Base-by-base conservation (phyloP, 306 rosid genomes). In the Ochetophila trinervis region DNA sequence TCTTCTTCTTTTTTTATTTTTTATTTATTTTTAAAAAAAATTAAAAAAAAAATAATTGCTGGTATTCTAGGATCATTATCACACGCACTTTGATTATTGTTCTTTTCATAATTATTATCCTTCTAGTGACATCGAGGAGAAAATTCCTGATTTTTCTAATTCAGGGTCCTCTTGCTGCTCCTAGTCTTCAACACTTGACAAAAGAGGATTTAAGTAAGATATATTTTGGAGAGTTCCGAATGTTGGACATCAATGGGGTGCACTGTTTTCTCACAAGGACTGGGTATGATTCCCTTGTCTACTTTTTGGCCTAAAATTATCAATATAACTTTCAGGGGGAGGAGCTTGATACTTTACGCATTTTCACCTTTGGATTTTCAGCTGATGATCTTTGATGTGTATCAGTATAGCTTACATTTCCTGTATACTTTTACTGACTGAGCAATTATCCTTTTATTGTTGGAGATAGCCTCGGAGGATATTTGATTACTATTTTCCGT, bases 151-250 rank as follows among this genome's bases (percentile, higher is more conserved):
- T 81, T 64, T 70, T 24, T 67, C 62, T 74, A 7, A 15, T 72
- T 40, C 82, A 89, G 98, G 98, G 98, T 62, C 98, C 96, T 74
- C 96, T 92, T 82, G 92, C 96, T 75, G 95, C 84, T 37, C 89
- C 95, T 53, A 80, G 74, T 79, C 98, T 92, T 77, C 98, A 92
- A 79, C 86, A 83, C 78, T 76, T 92, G 82, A 87, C 90, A 15
- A 91, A 87, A 74, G 89, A 85, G 3, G 89, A 92, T 81, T 65
- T 92, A 87, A 87, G 96, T 86, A 92, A 85, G 84, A 19, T 92
- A 7, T 92, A 84, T 72, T 92, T 89, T 64, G 96, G 98, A 35
- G 89, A 85, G 76, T 89, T 92, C 76, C 78, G 67, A 8, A 74
- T 89, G 7, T 79, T 92, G 87, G 95, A 89, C 60, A 87, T 91